A percentile compares a stretch with the other conserved stretches of the same genome.
Evolutionary conservation across 2,329 filamentous ascomycete genomes (phyloP).

Genomic region (Calonectria multiphialidica): DNA sequence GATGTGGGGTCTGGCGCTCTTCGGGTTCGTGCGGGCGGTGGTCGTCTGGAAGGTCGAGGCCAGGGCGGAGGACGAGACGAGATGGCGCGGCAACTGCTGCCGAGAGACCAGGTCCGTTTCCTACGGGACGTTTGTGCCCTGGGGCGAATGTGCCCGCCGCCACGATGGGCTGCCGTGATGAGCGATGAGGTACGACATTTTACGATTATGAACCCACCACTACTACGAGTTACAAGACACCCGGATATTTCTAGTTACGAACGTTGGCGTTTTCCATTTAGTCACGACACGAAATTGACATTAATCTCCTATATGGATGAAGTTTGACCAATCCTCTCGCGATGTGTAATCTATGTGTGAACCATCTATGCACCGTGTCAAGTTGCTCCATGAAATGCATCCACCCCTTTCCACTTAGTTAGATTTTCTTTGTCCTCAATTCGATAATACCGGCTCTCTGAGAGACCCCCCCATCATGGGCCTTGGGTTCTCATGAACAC

Average conservation of each 20-base stretch:
- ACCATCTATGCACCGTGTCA: too few relatives aligned
- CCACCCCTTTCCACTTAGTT: too few relatives aligned
- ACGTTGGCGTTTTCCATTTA: not conserved
- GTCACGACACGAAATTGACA: not conserved
- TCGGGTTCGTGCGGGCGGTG: constrained; percentile 45
- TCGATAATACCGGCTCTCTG: not conserved
- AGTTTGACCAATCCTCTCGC: not conserved
- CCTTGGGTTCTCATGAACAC: constrained; percentile 59
- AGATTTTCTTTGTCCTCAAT: not conserved
- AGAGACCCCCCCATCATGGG: constrained; percentile 1
- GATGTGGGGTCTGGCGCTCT: constrained; percentile 43
- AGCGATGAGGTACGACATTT: not conserved
- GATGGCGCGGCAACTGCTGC: not conserved
- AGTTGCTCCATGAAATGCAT: not conserved
- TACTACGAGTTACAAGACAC: too few relatives aligned
- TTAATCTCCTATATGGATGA: not conserved
- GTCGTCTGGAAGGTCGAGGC: constrained; percentile 43
- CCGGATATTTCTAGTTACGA: not conserved
- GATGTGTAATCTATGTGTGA: not conserved
- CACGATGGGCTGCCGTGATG: not conserved
- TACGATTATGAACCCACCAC: not conserved
- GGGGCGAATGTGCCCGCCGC: not conserved
- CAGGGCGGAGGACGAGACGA: constrained; percentile 9
- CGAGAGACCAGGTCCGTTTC: constrained; percentile 1
- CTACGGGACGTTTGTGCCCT: constrained; percentile 37